Evolutionary conservation across 345 rosid genomes (phyloP).

Genomic region (Melastoma malabathricum): DNA sequence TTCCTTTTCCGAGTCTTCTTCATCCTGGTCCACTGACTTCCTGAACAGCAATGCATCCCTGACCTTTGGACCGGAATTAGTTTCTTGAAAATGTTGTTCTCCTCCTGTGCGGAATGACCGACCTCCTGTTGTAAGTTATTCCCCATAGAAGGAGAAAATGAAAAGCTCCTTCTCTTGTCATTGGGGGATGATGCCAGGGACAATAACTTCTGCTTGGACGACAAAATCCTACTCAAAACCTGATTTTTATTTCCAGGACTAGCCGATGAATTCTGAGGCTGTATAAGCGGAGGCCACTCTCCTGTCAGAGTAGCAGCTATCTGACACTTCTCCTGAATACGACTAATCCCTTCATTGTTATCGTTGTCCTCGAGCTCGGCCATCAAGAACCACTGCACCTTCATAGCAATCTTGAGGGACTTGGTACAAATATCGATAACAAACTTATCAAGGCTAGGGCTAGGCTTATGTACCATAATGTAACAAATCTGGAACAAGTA

Average conservation of each 20-base stretch:
- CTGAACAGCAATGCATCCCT: constrained; percentile 91
- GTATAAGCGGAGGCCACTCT: constrained; percentile 77
- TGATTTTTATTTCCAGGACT: constrained; percentile 87
- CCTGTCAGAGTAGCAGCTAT: constrained; percentile 95
- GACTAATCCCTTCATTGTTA: constrained; percentile 88
- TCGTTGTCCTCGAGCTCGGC: constrained; percentile 94
- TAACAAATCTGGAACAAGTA: constrained; percentile 90
- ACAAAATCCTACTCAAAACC: constrained; percentile 63
- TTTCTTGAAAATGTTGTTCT: constrained; percentile 77
- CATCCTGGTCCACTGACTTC: constrained; percentile 88
- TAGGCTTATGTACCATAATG: constrained; percentile 93
- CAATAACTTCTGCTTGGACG: constrained; percentile 81
- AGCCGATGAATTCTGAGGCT: constrained; percentile 29
- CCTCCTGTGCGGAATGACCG: constrained; percentile 54
- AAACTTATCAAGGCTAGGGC: constrained; percentile 97
- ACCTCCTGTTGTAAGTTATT: constrained; percentile 52
- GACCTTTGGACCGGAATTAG: constrained; percentile 89
- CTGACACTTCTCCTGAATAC: constrained; percentile 98
- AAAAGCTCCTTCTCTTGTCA: constrained; percentile 35
- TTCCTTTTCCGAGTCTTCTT: constrained; percentile 78
- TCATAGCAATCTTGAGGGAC: constrained; percentile 76
- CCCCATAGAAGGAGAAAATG: constrained; percentile 55
- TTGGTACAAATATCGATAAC: constrained; percentile 79
- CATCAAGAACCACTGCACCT: constrained; percentile 97
- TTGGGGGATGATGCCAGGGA: constrained; percentile 79